These are phyloP conservation scores for Blastobotrys mokoenaii DNA, from an alignment of 805 yeast genomes.

Conservation along the genomic window DNA sequence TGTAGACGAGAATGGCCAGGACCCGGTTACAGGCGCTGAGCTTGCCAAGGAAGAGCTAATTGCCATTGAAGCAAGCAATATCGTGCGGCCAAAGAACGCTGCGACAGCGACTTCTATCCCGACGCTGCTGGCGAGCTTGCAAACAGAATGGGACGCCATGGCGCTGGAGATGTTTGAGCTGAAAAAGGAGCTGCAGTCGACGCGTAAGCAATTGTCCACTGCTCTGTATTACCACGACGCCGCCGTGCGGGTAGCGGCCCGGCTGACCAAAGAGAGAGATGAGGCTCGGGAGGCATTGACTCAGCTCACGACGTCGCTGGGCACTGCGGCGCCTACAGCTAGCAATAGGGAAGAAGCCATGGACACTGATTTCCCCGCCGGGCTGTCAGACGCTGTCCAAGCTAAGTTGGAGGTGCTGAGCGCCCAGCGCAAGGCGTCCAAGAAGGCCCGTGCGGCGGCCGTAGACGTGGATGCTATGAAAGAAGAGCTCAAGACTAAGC, in stretches of 20 bases:
- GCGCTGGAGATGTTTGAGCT: constrained; percentile 73
- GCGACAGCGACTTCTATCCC: constrained; percentile 66
- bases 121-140: constrained; percentile 61
- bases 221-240: constrained; percentile 85
- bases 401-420: constrained; percentile 8
- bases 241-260: constrained; percentile 76
- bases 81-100: constrained; percentile 32
- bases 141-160: constrained; percentile 83
- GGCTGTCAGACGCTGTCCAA: constrained; percentile 4
- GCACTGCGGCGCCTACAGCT: constrained; percentile 7
- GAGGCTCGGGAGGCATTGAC: constrained; percentile 61
- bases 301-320: constrained; percentile 31
- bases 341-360: constrained; percentile 1
- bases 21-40: constrained; percentile 67
- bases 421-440: background rate
- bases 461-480: constrained; percentile 3
- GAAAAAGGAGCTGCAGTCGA: constrained; percentile 57
- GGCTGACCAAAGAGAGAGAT: constrained; percentile 66
- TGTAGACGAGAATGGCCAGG: constrained; percentile 55
- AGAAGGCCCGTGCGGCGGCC: constrained; percentile 5
- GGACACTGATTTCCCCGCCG: constrained; percentile 2
- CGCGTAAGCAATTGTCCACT: constrained; percentile 65
- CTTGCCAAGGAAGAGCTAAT: constrained; percentile 52
- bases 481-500: constrained; percentile 13
- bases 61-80: constrained; percentile 27